Base-by-base conservation (phyloP, 257 asterid species). In the Salvia miltiorrhiza region DNA sequence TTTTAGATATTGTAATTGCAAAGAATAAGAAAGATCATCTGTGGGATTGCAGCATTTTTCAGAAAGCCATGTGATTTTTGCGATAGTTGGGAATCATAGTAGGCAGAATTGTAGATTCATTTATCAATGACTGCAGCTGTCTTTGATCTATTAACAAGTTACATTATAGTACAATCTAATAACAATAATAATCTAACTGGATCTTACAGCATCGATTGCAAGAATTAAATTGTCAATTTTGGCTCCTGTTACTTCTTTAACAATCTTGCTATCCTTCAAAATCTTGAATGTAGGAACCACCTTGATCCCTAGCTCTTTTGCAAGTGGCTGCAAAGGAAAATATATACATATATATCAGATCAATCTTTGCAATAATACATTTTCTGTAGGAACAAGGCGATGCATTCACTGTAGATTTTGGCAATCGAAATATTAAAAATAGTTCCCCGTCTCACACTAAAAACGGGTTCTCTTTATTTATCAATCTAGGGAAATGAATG, bases 201-300 rank as follows among this genome's bases (percentile, higher is more conserved):
- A 73, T 75, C 90, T 84, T 19, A 70, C 91, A 21, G 37, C 63
- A 26, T 89, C 92, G 33, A 90, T 86, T 9, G 97, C 97, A 16
- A 41, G 73, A 35, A 86, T 82, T 78, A 92, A 77, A 64, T 89
- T 87, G 3, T 92, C 96, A 21, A 71, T 73, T 73, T 92, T 92
- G 80, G 97, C 96, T 54, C 97, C 98, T 0, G 88, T 88, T 11
- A 92, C 88, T 84, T 89, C 98, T 78, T 83, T 85, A 39, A 86
- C 89, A 43, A 92, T 41, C 84, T 86, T 84, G 84, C 76, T 63
- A 13, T 73, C 77, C 86, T 89, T 88, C 40, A 92, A 77, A 69
- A 89, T 80, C 95, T 92, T 92, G 86, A 92, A 92, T 26, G 98
- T 92, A 7, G 97, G 96, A 83, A 92, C 98, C 79, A 88, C 97